Evolutionary conservation across 1,284 basidiomycete species (phyloP).

Genomic region (Kalmanozyma brasiliensis): DNA sequence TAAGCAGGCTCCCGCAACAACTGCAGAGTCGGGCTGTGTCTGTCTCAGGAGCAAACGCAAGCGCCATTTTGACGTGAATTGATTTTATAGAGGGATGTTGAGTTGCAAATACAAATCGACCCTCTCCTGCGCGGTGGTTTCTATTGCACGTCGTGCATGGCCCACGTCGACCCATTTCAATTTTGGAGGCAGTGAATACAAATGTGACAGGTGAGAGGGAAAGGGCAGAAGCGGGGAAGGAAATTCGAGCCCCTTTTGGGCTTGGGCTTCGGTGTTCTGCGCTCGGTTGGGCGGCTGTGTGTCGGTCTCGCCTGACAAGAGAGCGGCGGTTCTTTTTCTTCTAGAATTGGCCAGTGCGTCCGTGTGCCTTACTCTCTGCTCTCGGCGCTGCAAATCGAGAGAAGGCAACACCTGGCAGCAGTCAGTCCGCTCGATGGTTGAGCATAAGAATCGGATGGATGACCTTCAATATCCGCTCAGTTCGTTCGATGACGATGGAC

Average conservation of each 20-base stretch:
- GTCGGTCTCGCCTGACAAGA: no score
- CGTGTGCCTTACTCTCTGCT: no score
- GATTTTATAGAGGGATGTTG: conserved; percentile 14
- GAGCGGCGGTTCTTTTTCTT: conserved; percentile 26
- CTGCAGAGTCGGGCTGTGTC: no score
- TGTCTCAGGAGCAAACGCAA: no score
- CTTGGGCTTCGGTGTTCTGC: no score
- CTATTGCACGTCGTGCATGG: not conserved
- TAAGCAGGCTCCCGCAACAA: no score
- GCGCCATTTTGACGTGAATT: conserved; percentile 4
- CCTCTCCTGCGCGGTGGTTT: no score
- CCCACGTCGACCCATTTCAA: conserved; percentile 10
- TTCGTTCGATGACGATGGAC: conserved; percentile 5
- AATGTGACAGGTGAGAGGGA: not conserved
- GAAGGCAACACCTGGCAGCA: no score
- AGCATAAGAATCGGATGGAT: not conserved
- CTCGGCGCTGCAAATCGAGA: no score
- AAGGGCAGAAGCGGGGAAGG: conserved; percentile 16
- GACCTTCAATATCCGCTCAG: not conserved
- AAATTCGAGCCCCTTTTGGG: conserved; percentile 3
- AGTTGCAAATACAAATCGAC: not conserved
- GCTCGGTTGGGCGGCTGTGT: no score
- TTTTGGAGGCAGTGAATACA: not conserved
- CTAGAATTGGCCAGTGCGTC: conserved; percentile 43
- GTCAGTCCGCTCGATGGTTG: no score